Conservation (phyloP, 2,329 filamentous ascomycete genomes). For the Clonostachys sp. region DNA sequence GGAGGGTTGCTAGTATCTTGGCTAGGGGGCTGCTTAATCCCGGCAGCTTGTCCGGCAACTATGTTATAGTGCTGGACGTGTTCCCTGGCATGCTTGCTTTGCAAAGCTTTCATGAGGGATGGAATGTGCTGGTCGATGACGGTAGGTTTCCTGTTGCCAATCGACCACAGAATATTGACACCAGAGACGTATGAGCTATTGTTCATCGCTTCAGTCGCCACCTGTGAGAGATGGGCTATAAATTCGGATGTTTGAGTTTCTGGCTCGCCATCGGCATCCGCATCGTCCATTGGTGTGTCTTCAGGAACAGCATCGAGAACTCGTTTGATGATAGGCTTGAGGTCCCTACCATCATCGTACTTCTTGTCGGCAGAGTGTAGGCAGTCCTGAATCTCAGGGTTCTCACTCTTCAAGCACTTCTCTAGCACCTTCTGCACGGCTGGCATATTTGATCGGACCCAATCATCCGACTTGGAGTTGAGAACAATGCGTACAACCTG, state of each 20-base stretch:
- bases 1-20: constrained; percentile 49
- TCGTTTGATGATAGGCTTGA: constrained; percentile 73
- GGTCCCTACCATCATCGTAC: constrained; percentile 62
- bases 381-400: constrained; percentile 90
- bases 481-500: constrained; percentile 89
- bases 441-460: constrained; percentile 76
- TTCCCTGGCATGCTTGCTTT: constrained; percentile 86
- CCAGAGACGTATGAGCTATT: constrained; percentile 78
- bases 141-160: constrained; percentile 78
- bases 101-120: constrained; percentile 88
- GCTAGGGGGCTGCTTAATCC: constrained; percentile 28
- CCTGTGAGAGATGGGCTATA: constrained; percentile 75
- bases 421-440: constrained; percentile 84
- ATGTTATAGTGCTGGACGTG: constrained; percentile 76
- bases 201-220: constrained; percentile 83
- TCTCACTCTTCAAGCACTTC: constrained; percentile 82
- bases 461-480: constrained; percentile 83
- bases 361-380: constrained; percentile 71
- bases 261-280: constrained; percentile 78
- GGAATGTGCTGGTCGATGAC: constrained; percentile 87
- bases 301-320: constrained; percentile 88
- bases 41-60: constrained; percentile 44
- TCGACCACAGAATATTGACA: constrained; percentile 89
- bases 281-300: constrained; percentile 64
- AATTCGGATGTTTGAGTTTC: constrained; percentile 85